Percentiles rank a stretch among this genome's conserved stretches.
phyloP scores from a whole-genome alignment of 1,284 basidiomycete genomes.

The Papiliotrema flavescens region DNA sequence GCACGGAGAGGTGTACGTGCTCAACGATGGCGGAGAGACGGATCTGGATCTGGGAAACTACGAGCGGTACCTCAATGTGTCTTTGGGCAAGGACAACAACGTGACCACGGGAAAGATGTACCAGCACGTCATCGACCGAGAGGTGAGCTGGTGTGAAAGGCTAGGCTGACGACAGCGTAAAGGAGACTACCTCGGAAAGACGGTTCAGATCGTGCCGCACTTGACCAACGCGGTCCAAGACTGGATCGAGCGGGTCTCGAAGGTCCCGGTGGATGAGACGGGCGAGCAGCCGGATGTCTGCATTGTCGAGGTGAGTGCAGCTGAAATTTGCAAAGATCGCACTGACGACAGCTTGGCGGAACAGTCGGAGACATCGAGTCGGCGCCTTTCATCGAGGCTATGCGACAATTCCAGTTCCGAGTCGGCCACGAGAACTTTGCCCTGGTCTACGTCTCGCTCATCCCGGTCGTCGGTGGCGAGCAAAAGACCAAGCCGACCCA shows the following conservation, averaged over 20 bases:
- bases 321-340: not conserved
- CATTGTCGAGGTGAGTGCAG: conserved; percentile 76
- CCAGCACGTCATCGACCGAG: conserved; percentile 92
- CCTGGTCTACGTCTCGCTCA: conserved; percentile 94
- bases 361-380: conserved; percentile 96
- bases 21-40: conserved; percentile 98
- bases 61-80: conserved; percentile 95
- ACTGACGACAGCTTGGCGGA: conserved; percentile 70
- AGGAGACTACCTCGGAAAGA: conserved; percentile 97
- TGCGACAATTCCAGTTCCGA: conserved; percentile 99
- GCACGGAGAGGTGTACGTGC: conserved; percentile 98
- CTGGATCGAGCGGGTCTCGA: conserved; percentile 94
- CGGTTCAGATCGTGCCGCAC: conserved; percentile 96
- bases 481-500: conserved; percentile 99
- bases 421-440: conserved; percentile 98
- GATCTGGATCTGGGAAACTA: conserved; percentile 98
- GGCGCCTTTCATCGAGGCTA: conserved; percentile 95
- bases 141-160: conserved; percentile 57
- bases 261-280: conserved; percentile 90
- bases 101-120: conserved; percentile 99
- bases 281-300: conserved; percentile 93
- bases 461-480: conserved; percentile 96
- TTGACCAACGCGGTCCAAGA: conserved; percentile 97
- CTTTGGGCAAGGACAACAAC: conserved; percentile 91
- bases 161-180: conserved; percentile 59